phyloP scores from a whole-genome alignment of 345 rosid species.

The Turnera subulata region DNA sequence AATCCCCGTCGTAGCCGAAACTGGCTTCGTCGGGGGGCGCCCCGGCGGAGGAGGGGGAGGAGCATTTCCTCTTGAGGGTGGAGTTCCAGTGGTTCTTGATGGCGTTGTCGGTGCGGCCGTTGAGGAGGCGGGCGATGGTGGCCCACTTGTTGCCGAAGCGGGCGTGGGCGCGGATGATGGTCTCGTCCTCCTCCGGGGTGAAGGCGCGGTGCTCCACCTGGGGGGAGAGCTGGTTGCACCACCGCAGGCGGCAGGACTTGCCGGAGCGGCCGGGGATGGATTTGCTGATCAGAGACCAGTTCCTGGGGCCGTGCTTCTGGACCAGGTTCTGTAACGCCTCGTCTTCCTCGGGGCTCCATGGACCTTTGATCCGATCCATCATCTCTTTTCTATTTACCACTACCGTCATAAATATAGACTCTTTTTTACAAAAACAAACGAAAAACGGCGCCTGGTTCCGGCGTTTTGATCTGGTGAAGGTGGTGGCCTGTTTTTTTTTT shows the following conservation, averaged over 20 bases:
- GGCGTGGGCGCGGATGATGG: slow-evolving; percentile 18
- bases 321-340: slow-evolving; percentile 19
- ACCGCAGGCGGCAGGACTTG: slow-evolving; percentile 26
- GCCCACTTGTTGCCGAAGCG: slow-evolving; percentile 30
- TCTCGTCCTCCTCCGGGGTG: slow-evolving; percentile 23
- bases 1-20: slow-evolving; percentile 23
- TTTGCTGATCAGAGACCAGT: slow-evolving; percentile 29
- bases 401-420: no score
- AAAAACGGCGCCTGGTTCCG: neutral
- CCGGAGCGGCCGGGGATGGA: slow-evolving; percentile 27
- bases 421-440: no score
- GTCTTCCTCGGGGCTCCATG: slow-evolving; percentile 29
- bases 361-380: slow-evolving; percentile 28
- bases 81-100: slow-evolving; percentile 39
- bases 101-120: slow-evolving; percentile 35
- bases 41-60: no score
- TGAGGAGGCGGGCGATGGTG: slow-evolving; percentile 27
- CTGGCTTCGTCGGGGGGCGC: no score
- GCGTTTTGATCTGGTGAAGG: no score
- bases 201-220: slow-evolving; percentile 26
- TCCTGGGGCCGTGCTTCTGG: slow-evolving; percentile 22
- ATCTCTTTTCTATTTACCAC: slow-evolving; percentile 5
- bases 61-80: slow-evolving; percentile 29
- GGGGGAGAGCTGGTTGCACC: slow-evolving; percentile 31
- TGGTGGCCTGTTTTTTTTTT: no score